Base-by-base conservation (phyloP, 2,329 filamentous ascomycete species). In the Aspergillus tubingensis region DNA sequence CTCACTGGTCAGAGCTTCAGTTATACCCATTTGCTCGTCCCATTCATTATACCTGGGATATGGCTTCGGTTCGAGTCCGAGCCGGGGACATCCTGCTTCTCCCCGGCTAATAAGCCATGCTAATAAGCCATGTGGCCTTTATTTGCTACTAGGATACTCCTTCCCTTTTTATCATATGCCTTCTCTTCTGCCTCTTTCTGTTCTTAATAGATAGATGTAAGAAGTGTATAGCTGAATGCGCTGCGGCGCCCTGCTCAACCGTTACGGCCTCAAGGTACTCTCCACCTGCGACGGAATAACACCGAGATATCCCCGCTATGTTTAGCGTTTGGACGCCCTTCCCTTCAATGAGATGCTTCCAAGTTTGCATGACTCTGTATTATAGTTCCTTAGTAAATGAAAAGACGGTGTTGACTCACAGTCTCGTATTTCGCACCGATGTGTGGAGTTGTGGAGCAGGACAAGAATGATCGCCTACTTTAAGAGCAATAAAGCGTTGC, bases 401-500 rank as follows among this genome's bases (percentile, higher is more conserved):
- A 50, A 17, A 10, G 7, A 17, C 17, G 25, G 8, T 17, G 25
- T 30, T 30, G 47, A 30, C n/a, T 30, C 23, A 25, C 44, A 32
- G 25, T 10, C 25, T 50, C 47, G 15, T 50, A n/a, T 27, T 30
- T 50, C 25, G 47, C 47, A 30, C 44, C 44, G 47, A 50, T 50
- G n/a, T 30, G 47, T 50, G 47, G 47, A 50, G 47, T 50, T 17
- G 47, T 32, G 47, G 47, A 50, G 47, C 47, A n/a, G 23, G 47
- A 50, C 47, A 30, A 50, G 47, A 32, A 50, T 50, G 47, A 50
- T 50, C 47, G 47, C 15, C 47, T 50, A 50, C 25, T 32, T 50
- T 49, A 49, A 50, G 47, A 50, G 47, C 25, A 30, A 17, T 30
- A 25, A 49, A 49, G 44, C 21, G 44, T 49, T 27, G 44, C 23